Conservation (phyloP, 768 basidiomycete species). For the Pulveroboletus sp. region DNA sequence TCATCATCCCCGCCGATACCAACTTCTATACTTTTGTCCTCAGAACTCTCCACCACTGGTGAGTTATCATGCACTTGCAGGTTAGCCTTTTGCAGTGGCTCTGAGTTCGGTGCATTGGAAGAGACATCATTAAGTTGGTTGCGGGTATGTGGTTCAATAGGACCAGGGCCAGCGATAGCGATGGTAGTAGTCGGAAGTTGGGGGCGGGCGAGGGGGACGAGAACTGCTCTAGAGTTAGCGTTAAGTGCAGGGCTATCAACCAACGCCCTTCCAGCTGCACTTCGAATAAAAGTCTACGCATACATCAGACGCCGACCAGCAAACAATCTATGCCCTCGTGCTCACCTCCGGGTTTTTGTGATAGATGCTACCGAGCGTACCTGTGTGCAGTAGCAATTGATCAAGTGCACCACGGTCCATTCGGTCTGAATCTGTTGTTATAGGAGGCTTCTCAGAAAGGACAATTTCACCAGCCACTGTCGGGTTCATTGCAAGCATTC, state of each 20-base stretch:
- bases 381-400: conserved; percentile 90
- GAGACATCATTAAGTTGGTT: conserved; percentile 26
- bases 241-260: conserved; percentile 89
- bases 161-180: conserved; percentile 54
- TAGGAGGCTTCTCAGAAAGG: conserved; percentile 87
- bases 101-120: conserved; percentile 26
- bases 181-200: conserved; percentile 43
- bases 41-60: conserved; percentile 6
- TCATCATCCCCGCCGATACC: conserved; percentile 38
- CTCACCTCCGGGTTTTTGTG: conserved; percentile 93
- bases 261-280: conserved; percentile 77
- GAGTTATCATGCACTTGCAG: conserved; percentile 18
- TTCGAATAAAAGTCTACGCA: conserved; percentile 84
- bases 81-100: conserved; percentile 21
- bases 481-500: conserved; percentile 90
- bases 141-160: conserved; percentile 26
- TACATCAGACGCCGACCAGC: conserved; percentile 12
- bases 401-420: conserved; percentile 97
- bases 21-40: conserved; percentile 21
- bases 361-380: conserved; percentile 91
- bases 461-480: conserved; percentile 86
- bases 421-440: conserved; percentile 95
- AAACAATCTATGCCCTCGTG: background rate
- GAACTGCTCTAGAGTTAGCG: conserved; percentile 65
- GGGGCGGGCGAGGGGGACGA: conserved; percentile 56